phyloP scores from a whole-genome alignment of 192 early-diverging fungal species.

The Coemansia sp. region DNA sequence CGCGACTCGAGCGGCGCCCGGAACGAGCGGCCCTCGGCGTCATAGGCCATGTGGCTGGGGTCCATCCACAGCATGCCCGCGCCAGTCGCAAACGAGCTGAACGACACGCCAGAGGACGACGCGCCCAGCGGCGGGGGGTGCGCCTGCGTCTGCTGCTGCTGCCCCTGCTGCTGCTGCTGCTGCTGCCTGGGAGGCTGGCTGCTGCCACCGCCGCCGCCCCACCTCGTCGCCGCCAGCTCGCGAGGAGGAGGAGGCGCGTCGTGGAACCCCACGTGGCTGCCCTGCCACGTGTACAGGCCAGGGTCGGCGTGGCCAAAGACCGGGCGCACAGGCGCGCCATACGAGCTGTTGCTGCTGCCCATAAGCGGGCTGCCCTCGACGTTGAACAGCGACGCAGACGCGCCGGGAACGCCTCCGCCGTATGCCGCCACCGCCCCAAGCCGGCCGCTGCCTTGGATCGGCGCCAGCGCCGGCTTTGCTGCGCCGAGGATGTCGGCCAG shows the following conservation, averaged over 20 bases:
- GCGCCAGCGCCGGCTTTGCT: neutral
- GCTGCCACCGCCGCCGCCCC: neutral
- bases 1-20: constrained; percentile 4
- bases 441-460: neutral
- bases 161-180: neutral
- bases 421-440: neutral
- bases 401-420: constrained; percentile 5
- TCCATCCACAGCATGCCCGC: constrained; percentile 39
- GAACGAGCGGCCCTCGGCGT: neutral
- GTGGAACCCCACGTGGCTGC: constrained; percentile 3
- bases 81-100: constrained; percentile 26
- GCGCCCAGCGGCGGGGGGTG: neutral
- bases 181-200: neutral
- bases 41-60: neutral
- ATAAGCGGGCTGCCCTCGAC: constrained; percentile 9
- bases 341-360: constrained; percentile 8
- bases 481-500: constrained; percentile 40
- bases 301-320: neutral
- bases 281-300: constrained; percentile 3
- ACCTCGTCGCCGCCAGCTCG: neutral
- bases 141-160: neutral
- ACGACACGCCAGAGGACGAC: neutral
- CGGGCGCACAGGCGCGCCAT: neutral
- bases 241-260: neutral
- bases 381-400: constrained; percentile 32